phyloP scores from a whole-genome alignment of 768 basidiomycete genomes.

The Pholiota microspora region DNA sequence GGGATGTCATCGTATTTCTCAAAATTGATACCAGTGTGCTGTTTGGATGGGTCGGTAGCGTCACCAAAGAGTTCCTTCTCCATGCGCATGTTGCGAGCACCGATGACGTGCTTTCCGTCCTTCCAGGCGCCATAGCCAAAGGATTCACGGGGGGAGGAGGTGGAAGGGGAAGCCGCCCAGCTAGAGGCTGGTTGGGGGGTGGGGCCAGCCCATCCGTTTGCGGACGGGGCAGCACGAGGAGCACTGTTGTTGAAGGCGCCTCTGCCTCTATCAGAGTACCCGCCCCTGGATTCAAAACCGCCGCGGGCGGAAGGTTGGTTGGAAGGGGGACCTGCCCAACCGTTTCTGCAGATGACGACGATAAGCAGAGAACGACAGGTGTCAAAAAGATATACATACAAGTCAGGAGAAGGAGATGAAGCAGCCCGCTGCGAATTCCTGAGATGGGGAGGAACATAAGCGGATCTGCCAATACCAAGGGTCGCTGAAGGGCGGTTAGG shows the following conservation, averaged over 20 bases:
- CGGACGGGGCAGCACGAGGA: slow-evolving; percentile 39
- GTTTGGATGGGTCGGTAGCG: slow-evolving; percentile 76
- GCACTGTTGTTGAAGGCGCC: slow-evolving; percentile 34
- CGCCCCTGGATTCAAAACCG: slow-evolving; percentile 40
- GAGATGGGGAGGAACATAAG: slow-evolving; percentile 89
- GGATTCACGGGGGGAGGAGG: slow-evolving; percentile 42
- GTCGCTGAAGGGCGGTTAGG: slow-evolving; percentile 44
- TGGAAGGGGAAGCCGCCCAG: slow-evolving; percentile 23
- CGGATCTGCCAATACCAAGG: slow-evolving; percentile 75
- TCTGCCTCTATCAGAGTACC: slow-evolving; percentile 39
- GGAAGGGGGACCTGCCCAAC: slow-evolving; percentile 72
- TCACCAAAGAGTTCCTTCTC: slow-evolving; percentile 98
- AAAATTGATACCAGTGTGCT: slow-evolving; percentile 98
- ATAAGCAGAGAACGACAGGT: slow-evolving; percentile 9
- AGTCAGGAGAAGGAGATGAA: slow-evolving; percentile 65
- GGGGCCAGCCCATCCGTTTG: slow-evolving; percentile 40
- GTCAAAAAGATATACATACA: slow-evolving; percentile 37
- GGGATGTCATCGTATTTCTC: slow-evolving; percentile 99
- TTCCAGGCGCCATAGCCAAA: slow-evolving; percentile 80
- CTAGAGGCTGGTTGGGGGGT: slow-evolving; percentile 38
- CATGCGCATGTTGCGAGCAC: slow-evolving; percentile 77
- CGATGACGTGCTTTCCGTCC: slow-evolving; percentile 86
- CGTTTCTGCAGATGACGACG: slow-evolving; percentile 39
- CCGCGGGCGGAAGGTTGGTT: slow-evolving; percentile 52
- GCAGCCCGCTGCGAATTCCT: slow-evolving; percentile 86